These are phyloP conservation scores for Phytophthora colocasiae DNA, from an alignment of 352 stramenopile genomes.

Conservation along the genomic window DNA sequence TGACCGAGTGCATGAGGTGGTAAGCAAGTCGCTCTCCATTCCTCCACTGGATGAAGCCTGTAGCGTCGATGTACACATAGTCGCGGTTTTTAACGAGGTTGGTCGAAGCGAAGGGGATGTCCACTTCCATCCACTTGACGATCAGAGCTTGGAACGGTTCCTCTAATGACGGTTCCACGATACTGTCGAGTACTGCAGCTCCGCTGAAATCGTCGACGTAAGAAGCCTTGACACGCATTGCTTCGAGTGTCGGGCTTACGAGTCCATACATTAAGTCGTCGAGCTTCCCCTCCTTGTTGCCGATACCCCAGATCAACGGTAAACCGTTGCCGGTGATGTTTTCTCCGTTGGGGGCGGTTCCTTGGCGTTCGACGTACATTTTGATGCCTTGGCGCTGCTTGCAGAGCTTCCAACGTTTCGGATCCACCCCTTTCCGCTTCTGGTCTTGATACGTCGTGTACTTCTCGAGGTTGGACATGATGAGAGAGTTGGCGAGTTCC, in stretches of 20 bases:
- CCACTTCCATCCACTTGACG: slow-evolving; percentile 54
- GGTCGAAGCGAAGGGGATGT: slow-evolving; percentile 52
- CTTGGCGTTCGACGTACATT: slow-evolving; percentile 39
- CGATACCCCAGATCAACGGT: slow-evolving; percentile 46
- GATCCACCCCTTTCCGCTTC: slow-evolving; percentile 34
- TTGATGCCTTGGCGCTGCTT: slow-evolving; percentile 49
- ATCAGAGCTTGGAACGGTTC: slow-evolving; percentile 46
- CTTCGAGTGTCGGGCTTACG: slow-evolving; percentile 52
- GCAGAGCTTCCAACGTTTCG: slow-evolving; percentile 45
- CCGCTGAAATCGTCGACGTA: slow-evolving; percentile 57
- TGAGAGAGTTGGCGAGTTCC: slow-evolving; percentile 30
- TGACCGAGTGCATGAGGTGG: slow-evolving; percentile 46
- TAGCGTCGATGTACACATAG: slow-evolving; percentile 48
- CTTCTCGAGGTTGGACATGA: slow-evolving; percentile 35
- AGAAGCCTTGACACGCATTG: slow-evolving; percentile 59
- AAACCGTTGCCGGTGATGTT: slow-evolving; percentile 30
- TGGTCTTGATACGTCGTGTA: slow-evolving; percentile 32
- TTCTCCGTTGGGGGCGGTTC: slow-evolving; percentile 15
- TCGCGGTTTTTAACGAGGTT: slow-evolving; percentile 43
- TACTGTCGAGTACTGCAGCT: slow-evolving; percentile 59
- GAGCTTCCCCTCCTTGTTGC: slow-evolving; percentile 40
- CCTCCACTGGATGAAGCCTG: slow-evolving; percentile 24
- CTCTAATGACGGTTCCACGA: slow-evolving; percentile 48
- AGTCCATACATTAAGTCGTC: slow-evolving; percentile 62
- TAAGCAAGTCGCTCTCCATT: slow-evolving; percentile 43